phyloP scores from a whole-genome alignment of 192 early-diverging fungal species.

The Linderina pennispora region DNA sequence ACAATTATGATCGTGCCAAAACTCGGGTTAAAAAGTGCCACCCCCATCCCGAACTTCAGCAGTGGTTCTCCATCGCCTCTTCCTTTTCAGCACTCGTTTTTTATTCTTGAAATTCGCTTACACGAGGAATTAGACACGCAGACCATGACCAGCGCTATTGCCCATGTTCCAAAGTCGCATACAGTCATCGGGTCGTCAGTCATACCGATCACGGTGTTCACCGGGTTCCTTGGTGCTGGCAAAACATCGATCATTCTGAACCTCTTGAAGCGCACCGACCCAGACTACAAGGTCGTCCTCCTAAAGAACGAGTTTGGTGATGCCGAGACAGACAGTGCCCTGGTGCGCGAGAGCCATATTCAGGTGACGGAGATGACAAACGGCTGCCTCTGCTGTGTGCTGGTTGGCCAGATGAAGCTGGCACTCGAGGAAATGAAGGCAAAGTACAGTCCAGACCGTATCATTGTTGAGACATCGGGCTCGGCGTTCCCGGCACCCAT shows the following conservation, averaged over 20 bases:
- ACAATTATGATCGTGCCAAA: too few species aligned
- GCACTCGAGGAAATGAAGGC: constrained; percentile 83
- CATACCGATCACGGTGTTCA: constrained; percentile 84
- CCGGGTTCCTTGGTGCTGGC: constrained; percentile 85
- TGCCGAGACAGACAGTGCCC: constrained; percentile 56
- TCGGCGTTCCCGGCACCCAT: constrained; percentile 70
- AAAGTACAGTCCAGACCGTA: constrained; percentile 78
- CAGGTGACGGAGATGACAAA: constrained; percentile 95
- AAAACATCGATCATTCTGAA: constrained; percentile 80
- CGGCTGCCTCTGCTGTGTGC: constrained; percentile 95
- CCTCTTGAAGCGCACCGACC: constrained; percentile 63
- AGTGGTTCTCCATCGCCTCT: too few species aligned
- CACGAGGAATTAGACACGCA: too few species aligned
- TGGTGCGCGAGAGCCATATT: constrained; percentile 55
- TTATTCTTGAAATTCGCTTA: too few species aligned
- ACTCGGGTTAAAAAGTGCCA: too few species aligned
- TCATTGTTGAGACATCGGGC: constrained; percentile 85
- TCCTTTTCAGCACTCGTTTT: too few species aligned
- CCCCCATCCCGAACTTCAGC: too few species aligned
- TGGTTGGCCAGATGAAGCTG: constrained; percentile 94
- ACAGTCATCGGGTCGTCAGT: constrained; percentile 25
- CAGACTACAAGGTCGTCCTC: constrained; percentile 79
- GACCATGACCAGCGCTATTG: constrained; percentile 4
- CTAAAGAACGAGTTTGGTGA: constrained; percentile 99
- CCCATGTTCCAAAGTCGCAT: constrained; percentile 21